phyloP scores from a whole-genome alignment of 129 eudicot genomes.

The Artemisia argyi region DNA sequence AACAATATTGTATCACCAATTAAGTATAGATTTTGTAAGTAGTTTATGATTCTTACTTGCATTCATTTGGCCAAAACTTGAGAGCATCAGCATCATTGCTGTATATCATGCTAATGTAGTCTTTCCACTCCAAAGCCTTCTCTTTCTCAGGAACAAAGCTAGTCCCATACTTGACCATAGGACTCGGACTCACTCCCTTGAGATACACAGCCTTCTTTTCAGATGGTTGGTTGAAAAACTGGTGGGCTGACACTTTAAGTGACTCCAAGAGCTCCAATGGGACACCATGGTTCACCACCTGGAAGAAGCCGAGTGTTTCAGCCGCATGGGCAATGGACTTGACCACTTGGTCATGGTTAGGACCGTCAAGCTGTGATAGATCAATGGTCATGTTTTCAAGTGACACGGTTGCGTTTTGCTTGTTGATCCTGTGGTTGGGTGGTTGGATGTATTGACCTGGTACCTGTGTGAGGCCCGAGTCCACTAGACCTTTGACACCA shows the following conservation, averaged over 20 bases:
- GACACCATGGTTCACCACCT: constrained; percentile 59
- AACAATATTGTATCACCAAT: background rate
- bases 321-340: constrained; percentile 48
- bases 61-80: constrained; percentile 45
- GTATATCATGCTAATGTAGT: constrained; percentile 44
- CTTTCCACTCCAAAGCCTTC: constrained; percentile 50
- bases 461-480: constrained; percentile 34
- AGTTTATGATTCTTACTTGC: constrained; percentile 30
- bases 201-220: constrained; percentile 50
- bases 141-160: constrained; percentile 56
- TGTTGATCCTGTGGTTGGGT: constrained; percentile 27
- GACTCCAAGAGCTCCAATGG: constrained; percentile 41
- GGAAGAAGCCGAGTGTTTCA: constrained; percentile 54
- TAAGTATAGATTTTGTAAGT: background rate
- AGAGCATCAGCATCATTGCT: constrained; percentile 42
- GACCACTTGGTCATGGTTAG: constrained; percentile 42
- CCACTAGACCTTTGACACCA: constrained; percentile 52
- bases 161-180: constrained; percentile 45
- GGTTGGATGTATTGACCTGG: constrained; percentile 41
- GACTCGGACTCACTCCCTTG: constrained; percentile 45
- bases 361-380: constrained; percentile 43
- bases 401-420: background rate
- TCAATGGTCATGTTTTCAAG: constrained; percentile 32
- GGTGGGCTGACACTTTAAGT: constrained; percentile 40
- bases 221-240: constrained; percentile 40